Conservation (phyloP, 2,329 filamentous ascomycete genomes). For the Iodosphaeria phyllophila region DNA sequence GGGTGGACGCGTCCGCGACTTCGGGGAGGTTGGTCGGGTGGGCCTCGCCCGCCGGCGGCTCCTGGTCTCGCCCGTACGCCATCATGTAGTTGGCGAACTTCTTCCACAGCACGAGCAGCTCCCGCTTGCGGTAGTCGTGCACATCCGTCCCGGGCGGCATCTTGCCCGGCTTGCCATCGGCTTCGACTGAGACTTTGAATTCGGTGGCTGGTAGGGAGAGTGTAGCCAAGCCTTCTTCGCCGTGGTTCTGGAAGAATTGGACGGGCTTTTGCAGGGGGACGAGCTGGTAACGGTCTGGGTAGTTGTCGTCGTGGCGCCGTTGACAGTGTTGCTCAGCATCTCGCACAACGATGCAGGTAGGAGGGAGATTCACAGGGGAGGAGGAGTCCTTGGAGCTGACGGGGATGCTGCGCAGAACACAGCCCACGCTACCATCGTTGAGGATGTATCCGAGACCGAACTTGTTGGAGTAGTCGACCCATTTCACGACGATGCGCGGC, state of each 20-base stretch:
- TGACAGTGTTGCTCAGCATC: conserved; percentile 54
- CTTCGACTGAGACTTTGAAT: conserved; percentile 34
- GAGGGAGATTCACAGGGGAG: conserved; percentile 37
- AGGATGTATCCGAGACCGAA: conserved; percentile 72
- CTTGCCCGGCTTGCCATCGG: conserved; percentile 41
- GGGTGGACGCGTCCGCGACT: conserved; percentile 18
- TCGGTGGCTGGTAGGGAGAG: conserved; percentile 45
- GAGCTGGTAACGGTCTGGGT: conserved; percentile 38
- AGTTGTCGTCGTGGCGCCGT: conserved; percentile 34
- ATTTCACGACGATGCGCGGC: conserved; percentile 53
- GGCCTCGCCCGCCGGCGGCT: conserved; percentile 25
- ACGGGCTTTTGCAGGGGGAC: conserved; percentile 46
- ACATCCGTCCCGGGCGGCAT: conserved; percentile 43
- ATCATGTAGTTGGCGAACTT: conserved; percentile 62
- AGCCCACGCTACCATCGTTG: conserved; percentile 65
- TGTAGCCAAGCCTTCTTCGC: conserved; percentile 40
- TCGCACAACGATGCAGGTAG: conserved; percentile 53
- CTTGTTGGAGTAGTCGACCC: conserved; percentile 81
- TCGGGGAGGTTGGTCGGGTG: conserved; percentile 20
- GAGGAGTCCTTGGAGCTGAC: conserved; percentile 27
- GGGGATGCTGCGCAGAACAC: conserved; percentile 39
- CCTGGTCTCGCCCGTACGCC: conserved; percentile 54
- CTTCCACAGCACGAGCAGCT: conserved; percentile 50
- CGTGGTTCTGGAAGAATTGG: conserved; percentile 58
- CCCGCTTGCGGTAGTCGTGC: conserved; percentile 45